phyloP scores from a whole-genome alignment of 2,329 filamentous ascomycete genomes.

The Laburnicola sp. region DNA sequence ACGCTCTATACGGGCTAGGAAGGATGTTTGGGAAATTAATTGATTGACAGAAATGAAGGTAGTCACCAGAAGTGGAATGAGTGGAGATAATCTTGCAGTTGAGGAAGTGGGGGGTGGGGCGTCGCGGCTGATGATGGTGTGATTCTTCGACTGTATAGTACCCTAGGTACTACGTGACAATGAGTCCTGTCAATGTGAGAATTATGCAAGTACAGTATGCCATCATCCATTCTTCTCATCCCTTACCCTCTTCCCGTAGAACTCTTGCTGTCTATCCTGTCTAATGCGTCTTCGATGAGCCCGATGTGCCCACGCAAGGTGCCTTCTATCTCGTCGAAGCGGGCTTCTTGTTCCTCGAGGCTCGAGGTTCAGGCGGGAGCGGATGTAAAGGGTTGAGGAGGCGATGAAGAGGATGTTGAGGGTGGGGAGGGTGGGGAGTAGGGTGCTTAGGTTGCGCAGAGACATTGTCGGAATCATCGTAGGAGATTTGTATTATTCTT shows the following conservation, averaged over 20 bases:
- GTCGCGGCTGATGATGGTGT: no score
- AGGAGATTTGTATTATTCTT: no score
- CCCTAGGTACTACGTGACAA: no score
- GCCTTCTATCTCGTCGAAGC: constrained; percentile 54
- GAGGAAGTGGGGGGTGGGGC: no score
- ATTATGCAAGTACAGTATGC: no score
- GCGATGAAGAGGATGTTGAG: constrained; percentile 28
- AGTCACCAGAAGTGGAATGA: no score
- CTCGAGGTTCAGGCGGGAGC: constrained; percentile 48
- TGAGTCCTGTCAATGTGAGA: no score
- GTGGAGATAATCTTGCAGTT: no score
- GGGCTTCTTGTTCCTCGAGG: constrained; percentile 53
- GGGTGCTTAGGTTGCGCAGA: constrained; percentile 1
- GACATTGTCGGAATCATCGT: constrained; percentile 16
- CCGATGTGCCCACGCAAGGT: constrained; percentile 54
- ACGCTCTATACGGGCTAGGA: no score
- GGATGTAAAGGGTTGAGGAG: constrained; percentile 27
- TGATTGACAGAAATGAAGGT: no score
- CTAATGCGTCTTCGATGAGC: constrained; percentile 52
- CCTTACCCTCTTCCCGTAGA: constrained; percentile 29
- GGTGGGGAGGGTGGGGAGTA: constrained; percentile 14
- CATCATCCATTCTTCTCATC: constrained; percentile 21
- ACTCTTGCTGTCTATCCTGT: constrained; percentile 50
- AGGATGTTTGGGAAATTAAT: no score
- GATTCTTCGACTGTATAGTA: no score